Conservation (phyloP, 805 yeast species). For the Yarrowia yakushimensis region DNA sequence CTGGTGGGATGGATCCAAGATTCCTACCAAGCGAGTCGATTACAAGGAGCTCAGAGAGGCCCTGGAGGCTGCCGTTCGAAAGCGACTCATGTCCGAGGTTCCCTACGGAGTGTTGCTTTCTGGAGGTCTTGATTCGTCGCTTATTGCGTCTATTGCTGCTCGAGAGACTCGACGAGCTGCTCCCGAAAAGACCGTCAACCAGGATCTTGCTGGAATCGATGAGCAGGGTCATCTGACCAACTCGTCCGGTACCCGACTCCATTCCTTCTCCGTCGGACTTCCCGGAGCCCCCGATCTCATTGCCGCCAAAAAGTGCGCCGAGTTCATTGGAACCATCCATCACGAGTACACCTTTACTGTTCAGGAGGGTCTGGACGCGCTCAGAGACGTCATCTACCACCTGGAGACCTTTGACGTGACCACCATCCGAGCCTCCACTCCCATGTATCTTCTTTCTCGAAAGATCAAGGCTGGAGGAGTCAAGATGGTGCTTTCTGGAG, state of each 20-base stretch:
- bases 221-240: constrained; percentile 75
- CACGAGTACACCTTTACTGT: constrained; percentile 97
- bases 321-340: constrained; percentile 91
- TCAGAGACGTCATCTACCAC: constrained; percentile 90
- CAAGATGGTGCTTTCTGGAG: constrained; percentile 98
- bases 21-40: constrained; percentile 77
- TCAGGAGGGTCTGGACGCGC: constrained; percentile 94
- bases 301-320: constrained; percentile 96
- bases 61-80: constrained; percentile 92
- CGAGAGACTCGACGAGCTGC: constrained; percentile 86
- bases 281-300: constrained; percentile 96
- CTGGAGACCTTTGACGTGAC: constrained; percentile 98
- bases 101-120: constrained; percentile 97
- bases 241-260: constrained; percentile 63
- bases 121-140: constrained; percentile 95
- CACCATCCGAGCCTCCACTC: constrained; percentile 98
- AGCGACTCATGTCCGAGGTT: constrained; percentile 99
- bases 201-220: constrained; percentile 87
- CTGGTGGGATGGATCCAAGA: constrained; percentile 84
- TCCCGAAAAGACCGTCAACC: constrained; percentile 56
- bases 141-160: constrained; percentile 96
- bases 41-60: constrained; percentile 66
- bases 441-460: constrained; percentile 93
- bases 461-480: constrained; percentile 99
- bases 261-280: constrained; percentile 94